These are phyloP conservation scores for Turritis glabra DNA, from an alignment of 345 rosid genomes.

Conservation along the genomic window DNA sequence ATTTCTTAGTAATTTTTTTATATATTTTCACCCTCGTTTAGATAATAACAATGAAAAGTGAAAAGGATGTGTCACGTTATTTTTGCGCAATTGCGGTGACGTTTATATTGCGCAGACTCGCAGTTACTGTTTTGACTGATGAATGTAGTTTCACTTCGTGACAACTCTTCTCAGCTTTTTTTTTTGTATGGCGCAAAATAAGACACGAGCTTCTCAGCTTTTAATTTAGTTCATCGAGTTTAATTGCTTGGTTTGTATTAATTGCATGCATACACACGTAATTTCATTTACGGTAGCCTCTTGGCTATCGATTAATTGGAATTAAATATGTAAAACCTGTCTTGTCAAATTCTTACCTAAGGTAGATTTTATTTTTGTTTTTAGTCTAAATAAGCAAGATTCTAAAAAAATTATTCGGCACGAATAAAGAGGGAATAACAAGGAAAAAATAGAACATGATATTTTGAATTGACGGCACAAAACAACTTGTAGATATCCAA, in stretches of 20 bases:
- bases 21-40: not conserved
- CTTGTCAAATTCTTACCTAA: not conserved
- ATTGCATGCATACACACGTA: not conserved
- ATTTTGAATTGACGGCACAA: no score
- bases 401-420: no score
- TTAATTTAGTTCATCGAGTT: not conserved
- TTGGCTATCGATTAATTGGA: no score
- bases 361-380: not conserved
- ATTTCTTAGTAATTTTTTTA: not conserved
- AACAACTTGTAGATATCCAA: no score
- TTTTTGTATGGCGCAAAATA: slow-evolving; percentile 5
- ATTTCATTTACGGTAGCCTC: not conserved
- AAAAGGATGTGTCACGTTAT: not conserved
- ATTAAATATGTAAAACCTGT: not conserved
- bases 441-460: no score
- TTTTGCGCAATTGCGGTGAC: not conserved
- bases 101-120: slow-evolving; percentile 7
- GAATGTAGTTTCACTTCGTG: slow-evolving; percentile 12
- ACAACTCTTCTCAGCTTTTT: slow-evolving; percentile 16
- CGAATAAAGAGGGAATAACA: no score
- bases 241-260: not conserved
- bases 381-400: no score
- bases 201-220: slow-evolving; percentile 28
- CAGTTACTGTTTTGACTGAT: not conserved
- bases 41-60: not conserved